Evolutionary conservation across 768 basidiomycete genomes (phyloP), one percentile per base, ranked within the genome.

Genomic region (Hypsizygus marmoreus): DNA sequence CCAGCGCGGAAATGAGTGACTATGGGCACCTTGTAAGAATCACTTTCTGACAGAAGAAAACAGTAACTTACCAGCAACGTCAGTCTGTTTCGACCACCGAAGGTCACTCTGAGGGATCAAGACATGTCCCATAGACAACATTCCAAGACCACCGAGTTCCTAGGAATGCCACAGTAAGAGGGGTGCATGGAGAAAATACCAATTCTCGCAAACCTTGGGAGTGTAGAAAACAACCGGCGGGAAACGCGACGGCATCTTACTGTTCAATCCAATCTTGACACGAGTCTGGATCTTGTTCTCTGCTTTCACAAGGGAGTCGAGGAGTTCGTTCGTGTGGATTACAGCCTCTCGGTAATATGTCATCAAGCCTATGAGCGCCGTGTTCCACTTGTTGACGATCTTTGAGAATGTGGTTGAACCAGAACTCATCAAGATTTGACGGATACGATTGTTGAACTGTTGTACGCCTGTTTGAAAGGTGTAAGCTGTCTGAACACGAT

Each of bases 211-310:
- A 22, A 84, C 82, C 76, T 97, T 97, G 0, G 93, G 95, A 5
- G 92, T 95, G 64, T 97, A 95, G 75, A 94, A 95, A 6, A 95
- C 89, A 12, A 91, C 89, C 9, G 95, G 88, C 45, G 97, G 95
- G 81, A 98, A 97, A 78, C 94, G 88, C 4, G 94, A 97, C 17
- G 97, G 97, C 97, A 99, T 98, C 74, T 98, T 97, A 67, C 89
- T 91, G 77, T 97, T 97, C 56, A 97, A 63, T n/a, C 95, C 97
- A 51, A 99, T 97, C 79, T 98, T 98, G 60, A 99, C 95, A 70
- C 97, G 91, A 3, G 95, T 97, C 69, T 99, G 97, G 36, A 98
- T 95, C 77, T 98, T 98, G 81, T 97, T 97, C 73, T 99, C 95
- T 2, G 95, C 93, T 70, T 99, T 99, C 61, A 99, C 97, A 30